phyloP scores from a whole-genome alignment of 2,329 filamentous ascomycete species.

The Tolypocladium endophyticum region DNA sequence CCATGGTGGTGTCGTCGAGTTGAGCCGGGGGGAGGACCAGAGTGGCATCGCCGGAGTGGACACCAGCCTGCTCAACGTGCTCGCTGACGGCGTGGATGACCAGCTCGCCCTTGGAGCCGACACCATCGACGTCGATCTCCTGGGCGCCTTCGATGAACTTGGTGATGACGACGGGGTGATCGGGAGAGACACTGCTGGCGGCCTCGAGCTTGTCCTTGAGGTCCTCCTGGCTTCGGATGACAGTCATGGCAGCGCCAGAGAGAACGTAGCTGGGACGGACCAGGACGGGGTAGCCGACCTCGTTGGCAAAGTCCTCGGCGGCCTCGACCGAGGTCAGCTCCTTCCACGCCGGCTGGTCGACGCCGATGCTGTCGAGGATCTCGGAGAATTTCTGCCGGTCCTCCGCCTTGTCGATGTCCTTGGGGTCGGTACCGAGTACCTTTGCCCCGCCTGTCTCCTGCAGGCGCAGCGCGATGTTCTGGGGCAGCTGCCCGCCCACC shows the following conservation, averaged over 20 bases:
- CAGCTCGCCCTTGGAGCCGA: slow-evolving; percentile 76
- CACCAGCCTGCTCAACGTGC: slow-evolving; percentile 93
- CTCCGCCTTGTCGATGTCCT: slow-evolving; percentile 95
- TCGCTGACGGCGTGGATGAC: slow-evolving; percentile 88
- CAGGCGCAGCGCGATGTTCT: slow-evolving; percentile 91
- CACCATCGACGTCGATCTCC: slow-evolving; percentile 94
- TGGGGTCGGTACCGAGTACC: slow-evolving; percentile 83
- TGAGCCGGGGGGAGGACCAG: slow-evolving; percentile 79
- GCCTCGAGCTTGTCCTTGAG: slow-evolving; percentile 92
- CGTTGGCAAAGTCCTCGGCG: slow-evolving; percentile 75
- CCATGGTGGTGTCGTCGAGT: slow-evolving; percentile 68
- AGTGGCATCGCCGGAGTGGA: slow-evolving; percentile 95
- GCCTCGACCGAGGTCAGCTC: slow-evolving; percentile 84
- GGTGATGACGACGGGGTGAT: slow-evolving; percentile 95
- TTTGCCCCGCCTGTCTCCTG: slow-evolving; percentile 86
- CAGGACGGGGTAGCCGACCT: slow-evolving; percentile 86
- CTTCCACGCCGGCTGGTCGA: slow-evolving; percentile 97
- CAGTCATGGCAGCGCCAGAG: slow-evolving; percentile 96
- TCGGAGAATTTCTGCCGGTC: slow-evolving; percentile 97
- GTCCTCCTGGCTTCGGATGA: slow-evolving; percentile 79
- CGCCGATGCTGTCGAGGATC: slow-evolving; percentile 90
- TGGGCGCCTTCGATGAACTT: slow-evolving; percentile 96
- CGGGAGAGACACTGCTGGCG: slow-evolving; percentile 81
- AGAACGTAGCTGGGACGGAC: slow-evolving; percentile 93
- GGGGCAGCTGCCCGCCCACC: slow-evolving; percentile 89